phyloP scores from a whole-genome alignment of 257 asterid genomes.

The Solanum ossicruentum region DNA sequence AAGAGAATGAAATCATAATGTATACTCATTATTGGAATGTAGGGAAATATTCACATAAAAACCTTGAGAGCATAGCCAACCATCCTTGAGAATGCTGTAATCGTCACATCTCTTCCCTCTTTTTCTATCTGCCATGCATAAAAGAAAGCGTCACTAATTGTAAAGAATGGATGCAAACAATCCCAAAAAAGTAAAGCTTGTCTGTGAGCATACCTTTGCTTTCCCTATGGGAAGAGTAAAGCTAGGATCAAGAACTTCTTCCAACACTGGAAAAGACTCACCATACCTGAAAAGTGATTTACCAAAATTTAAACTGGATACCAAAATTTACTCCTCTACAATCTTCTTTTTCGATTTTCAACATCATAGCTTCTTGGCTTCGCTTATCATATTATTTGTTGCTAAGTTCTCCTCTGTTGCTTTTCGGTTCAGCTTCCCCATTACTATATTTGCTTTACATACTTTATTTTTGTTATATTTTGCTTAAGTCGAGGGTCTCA shows the following conservation, averaged over 20 bases:
- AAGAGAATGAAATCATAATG: background rate
- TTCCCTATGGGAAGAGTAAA: conserved; percentile 33
- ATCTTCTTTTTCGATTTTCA: background rate
- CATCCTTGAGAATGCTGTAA: conserved; percentile 33
- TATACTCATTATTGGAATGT: background rate
- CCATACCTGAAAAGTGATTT: conserved; percentile 18
- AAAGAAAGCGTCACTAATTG: background rate
- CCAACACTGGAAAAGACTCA: conserved; percentile 33
- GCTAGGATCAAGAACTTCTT: conserved; percentile 33
- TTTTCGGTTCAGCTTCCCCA: background rate
- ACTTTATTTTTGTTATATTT: background rate
- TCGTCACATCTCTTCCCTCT: conserved; percentile 33
- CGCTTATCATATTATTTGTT: background rate
- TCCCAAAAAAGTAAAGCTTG: background rate
- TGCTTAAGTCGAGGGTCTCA: background rate
- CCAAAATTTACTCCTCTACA: background rate
- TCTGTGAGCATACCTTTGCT: conserved; percentile 26
- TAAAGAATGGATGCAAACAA: background rate
- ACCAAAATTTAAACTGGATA: background rate
- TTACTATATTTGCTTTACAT: background rate
- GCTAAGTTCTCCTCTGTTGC: background rate
- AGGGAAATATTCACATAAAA: background rate
- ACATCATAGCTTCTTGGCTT: background rate
- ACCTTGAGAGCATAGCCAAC: conserved; percentile 49
- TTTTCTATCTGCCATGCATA: conserved; percentile 19